A percentile compares a stretch with the other conserved stretches of the same genome.
Conservation (phyloP, 2,329 filamentous ascomycete genomes). For the Harringtonia lauricola region DNA sequence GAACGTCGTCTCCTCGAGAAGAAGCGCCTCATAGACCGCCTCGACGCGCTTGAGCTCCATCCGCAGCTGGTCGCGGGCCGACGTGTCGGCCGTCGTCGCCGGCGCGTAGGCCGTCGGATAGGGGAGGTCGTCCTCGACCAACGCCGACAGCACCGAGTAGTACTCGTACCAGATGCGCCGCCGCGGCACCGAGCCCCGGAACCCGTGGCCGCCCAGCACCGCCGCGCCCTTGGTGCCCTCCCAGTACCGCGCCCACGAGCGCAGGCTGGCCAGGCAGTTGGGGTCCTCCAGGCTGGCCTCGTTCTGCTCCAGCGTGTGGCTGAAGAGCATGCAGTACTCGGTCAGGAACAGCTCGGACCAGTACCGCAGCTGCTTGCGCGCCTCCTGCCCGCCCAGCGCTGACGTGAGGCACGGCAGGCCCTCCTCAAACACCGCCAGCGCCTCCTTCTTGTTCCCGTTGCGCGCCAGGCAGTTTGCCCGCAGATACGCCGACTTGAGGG, state of each 20-base stretch:
- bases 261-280: slow-evolving; percentile 45
- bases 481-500: slow-evolving; percentile 68
- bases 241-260: slow-evolving; percentile 64
- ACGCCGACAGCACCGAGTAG: slow-evolving; percentile 66
- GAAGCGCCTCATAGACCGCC: slow-evolving; percentile 62
- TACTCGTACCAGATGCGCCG: slow-evolving; percentile 76
- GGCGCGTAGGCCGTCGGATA: slow-evolving; percentile 40
- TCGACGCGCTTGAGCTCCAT: slow-evolving; percentile 74
- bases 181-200: slow-evolving; percentile 47
- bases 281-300: slow-evolving; percentile 38
- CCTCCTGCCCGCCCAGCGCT: slow-evolving; percentile 37
- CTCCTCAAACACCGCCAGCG: slow-evolving; percentile 54
- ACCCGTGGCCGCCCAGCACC: slow-evolving; percentile 43
- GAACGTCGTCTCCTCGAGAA: slow-evolving; percentile 72
- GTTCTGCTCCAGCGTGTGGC: slow-evolving; percentile 42
- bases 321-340: slow-evolving; percentile 60
- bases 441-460: slow-evolving; percentile 40
- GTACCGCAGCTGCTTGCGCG: slow-evolving; percentile 55
- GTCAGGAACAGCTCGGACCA: slow-evolving; percentile 74
- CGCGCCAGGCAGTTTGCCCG: slow-evolving; percentile 53
- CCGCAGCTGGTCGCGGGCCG: slow-evolving; percentile 51
- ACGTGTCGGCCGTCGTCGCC: slow-evolving; percentile 30
- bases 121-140: slow-evolving; percentile 56
- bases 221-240: slow-evolving; percentile 32
- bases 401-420: slow-evolving; percentile 51